These are phyloP conservation scores for Mantamonas sphyraenae DNA, from an alignment of 78 protist genomes.

Conservation along the genomic window DNA sequence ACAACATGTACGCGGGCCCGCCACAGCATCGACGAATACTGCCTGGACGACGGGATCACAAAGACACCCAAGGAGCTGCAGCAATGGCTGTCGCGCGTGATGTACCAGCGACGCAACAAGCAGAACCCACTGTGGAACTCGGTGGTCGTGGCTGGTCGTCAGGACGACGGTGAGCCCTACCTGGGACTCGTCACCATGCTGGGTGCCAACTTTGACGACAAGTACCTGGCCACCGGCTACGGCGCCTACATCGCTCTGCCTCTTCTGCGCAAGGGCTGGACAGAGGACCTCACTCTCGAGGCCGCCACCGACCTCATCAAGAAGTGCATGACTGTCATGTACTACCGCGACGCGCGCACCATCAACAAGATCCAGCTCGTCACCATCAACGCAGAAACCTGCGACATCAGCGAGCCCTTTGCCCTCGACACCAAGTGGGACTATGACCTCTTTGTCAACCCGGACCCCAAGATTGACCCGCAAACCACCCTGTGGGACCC, in stretches of 20 bases:
- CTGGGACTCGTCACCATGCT: slow-evolving; percentile 28
- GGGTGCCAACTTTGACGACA: slow-evolving; percentile 17
- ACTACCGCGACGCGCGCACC: slow-evolving; percentile 84
- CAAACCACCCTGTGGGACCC: too few relatives aligned
- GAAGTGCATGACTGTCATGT: slow-evolving; percentile 67
- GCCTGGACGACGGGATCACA: slow-evolving; percentile 34
- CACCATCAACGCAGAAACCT: slow-evolving; percentile 17
- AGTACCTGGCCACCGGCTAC: slow-evolving; percentile 70
- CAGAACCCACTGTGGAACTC: slow-evolving; percentile 72
- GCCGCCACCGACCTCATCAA: slow-evolving; percentile 52
- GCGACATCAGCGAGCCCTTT: slow-evolving; percentile 27
- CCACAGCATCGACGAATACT: neutral
- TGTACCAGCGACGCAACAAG: slow-evolving; percentile 70
- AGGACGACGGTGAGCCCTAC: slow-evolving; percentile 43
- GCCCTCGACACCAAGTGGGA: slow-evolving; percentile 47
- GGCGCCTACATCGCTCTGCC: slow-evolving; percentile 83
- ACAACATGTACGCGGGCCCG: neutral
- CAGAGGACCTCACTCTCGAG: slow-evolving; percentile 30
- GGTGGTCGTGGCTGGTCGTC: slow-evolving; percentile 62
- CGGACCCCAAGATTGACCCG: too few relatives aligned
- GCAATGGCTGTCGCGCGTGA: slow-evolving; percentile 11
- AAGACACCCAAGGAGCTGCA: slow-evolving; percentile 39
- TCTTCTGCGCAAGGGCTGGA: slow-evolving; percentile 41
- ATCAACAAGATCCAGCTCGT: slow-evolving; percentile 49
- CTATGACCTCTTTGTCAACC: slow-evolving; percentile 8